Evolutionary conservation across 108 stramenopile genomes (phyloP), one percentile per base, ranked within the genome.

Genomic region (Aurantiochytrium sp.): DNA sequence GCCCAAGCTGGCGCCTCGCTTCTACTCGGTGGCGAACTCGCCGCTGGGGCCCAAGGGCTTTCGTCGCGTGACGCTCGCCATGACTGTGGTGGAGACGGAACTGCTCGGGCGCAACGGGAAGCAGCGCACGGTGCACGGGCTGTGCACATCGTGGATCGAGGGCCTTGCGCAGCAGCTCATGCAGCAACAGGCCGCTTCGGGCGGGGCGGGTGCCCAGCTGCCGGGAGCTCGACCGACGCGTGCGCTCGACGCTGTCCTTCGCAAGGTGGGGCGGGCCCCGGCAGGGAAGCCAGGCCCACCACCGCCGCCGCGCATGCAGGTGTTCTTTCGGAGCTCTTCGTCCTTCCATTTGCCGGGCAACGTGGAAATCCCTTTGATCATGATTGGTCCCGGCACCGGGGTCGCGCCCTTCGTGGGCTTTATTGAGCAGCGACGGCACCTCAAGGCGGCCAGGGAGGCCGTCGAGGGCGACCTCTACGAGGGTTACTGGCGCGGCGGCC

Each of bases 301-400:
- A 4, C 19, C 36, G 37, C 39, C 89, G 19, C 90, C 94, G 15
- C 50, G 53, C 10, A 17, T 97, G n/a, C 87, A 89, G 54, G 95
- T 97, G 55, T 96, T 96, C 73, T 95, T 96, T 3, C 95, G 96
- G 42, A 95, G 95, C 27, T 92, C 95, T 4, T 91, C 88, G 12
- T 95, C 96, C 24, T 98, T 99, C 91, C 92, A 90, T 21, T 88
- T 97, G 24, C 98, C 99, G 19, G 55, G 87, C 1, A 86, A 92
- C 5, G 88, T 95, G 6, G 81, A 89, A 8, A 93, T 90, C 30
- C 97, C 98, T 3, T 86, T 98, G 32, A 90, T 99, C 53, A 91
- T 99, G 86, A 94, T 99, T 52, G 99, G 99, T 27, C 99, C 99
- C 4, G 99, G 99, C 27, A 98, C 99, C 4, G 99, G 99, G 15